Percentiles rank a stretch among this genome's conserved stretches.
phyloP scores from a whole-genome alignment of 306 rosid species.

The Cicer arietinum region DNA sequence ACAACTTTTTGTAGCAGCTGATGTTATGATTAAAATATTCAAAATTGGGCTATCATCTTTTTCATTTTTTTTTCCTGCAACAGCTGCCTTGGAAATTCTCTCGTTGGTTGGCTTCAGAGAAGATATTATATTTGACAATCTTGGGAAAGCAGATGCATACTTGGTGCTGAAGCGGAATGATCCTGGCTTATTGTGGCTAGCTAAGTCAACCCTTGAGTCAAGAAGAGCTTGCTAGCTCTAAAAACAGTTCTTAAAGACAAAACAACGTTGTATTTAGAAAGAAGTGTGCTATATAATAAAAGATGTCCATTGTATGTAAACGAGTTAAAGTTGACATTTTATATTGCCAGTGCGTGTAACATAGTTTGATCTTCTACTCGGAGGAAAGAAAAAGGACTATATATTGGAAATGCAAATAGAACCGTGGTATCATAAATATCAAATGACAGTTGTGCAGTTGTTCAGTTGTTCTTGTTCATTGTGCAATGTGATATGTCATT shows the following conservation, averaged over 20 bases:
- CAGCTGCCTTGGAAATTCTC: constrained; percentile 91
- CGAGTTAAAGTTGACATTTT: background rate
- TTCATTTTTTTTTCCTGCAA: constrained; percentile 22
- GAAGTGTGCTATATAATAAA: background rate
- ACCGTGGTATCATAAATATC: background rate
- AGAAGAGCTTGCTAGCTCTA: constrained; percentile 47
- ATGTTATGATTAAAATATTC: constrained; percentile 19
- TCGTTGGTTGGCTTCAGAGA: constrained; percentile 74
- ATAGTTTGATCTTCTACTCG: background rate
- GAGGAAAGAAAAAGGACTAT: constrained; percentile 7
- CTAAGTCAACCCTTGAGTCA: constrained; percentile 84
- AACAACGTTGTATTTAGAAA: constrained; percentile 6
- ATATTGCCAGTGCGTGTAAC: constrained; percentile 1
- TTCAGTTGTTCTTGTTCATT: constrained; percentile 15
- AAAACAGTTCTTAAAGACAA: constrained; percentile 17
- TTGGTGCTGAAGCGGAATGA: constrained; percentile 88
- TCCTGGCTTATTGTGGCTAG: constrained; percentile 94
- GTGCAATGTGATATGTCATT: constrained; percentile 16
- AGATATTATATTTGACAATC: constrained; percentile 63
- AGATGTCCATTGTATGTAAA: constrained; percentile 17
- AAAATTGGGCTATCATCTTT: constrained; percentile 19
- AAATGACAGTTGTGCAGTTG: background rate
- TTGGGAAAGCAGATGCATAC: constrained; percentile 75
- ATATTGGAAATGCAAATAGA: constrained; percentile 4
- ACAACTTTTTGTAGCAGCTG: background rate